These are phyloP conservation scores for Solanum pimpinellifolium DNA, from an alignment of 257 asterid species.

Conservation along the genomic window DNA sequence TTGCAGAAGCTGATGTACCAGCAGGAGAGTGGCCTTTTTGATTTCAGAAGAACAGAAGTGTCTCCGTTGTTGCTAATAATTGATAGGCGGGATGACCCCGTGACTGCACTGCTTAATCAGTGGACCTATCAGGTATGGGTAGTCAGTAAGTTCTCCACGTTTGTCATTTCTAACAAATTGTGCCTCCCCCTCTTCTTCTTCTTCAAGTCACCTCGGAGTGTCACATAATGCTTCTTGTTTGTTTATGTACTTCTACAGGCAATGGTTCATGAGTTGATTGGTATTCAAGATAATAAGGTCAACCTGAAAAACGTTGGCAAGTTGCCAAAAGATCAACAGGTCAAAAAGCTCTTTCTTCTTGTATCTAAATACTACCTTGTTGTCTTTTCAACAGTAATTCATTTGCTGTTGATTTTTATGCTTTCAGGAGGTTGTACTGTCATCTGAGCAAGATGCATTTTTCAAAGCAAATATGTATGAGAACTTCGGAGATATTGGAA, in stretches of 20 bases:
- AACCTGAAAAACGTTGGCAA: conserved; percentile 65
- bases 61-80: conserved; percentile 79
- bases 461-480: conserved; percentile 90
- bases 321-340: conserved; percentile 79
- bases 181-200: background rate
- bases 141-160: background rate
- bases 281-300: conserved; percentile 91
- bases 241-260: conserved; percentile 37
- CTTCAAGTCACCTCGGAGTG: background rate
- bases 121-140: conserved; percentile 92
- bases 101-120: conserved; percentile 85
- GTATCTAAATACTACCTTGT: background rate
- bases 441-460: conserved; percentile 93
- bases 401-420: conserved; percentile 1
- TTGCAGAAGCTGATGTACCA: conserved; percentile 96
- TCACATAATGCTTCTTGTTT: conserved; percentile 5
- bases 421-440: conserved; percentile 86
- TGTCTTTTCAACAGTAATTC: conserved; percentile 1
- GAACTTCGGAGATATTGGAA: conserved; percentile 96
- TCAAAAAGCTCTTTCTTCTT: conserved; percentile 15
- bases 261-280: conserved; percentile 91
- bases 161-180: background rate
- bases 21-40: conserved; percentile 92
- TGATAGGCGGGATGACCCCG: conserved; percentile 97
- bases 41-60: conserved; percentile 87